Evolutionary conservation across 805 yeast species (phyloP), one percentile per base, ranked within the genome.

Genomic region (Suhomyces vadensis): DNA sequence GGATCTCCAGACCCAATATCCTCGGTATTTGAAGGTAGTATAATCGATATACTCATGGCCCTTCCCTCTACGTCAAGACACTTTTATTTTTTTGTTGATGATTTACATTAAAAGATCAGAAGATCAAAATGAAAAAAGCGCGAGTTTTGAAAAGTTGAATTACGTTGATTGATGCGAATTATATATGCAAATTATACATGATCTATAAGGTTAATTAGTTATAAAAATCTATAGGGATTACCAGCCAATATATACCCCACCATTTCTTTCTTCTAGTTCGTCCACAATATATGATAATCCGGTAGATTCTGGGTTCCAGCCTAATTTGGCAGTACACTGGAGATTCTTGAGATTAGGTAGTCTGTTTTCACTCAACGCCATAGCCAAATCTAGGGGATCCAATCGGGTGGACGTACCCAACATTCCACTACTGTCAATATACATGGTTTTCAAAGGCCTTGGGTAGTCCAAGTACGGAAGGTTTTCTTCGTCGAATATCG

Each of bases 311-410:
- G 83, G 76, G 56, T 85, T 81, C 99, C 99, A 94, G 6, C 97
- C 96, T 27, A 94, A 65, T 60, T 83, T 82, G 13, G 85, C 78
- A 17, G 94, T 83, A 35, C 90, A 75, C 35, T 84, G 71, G 2
- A 94, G 70, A 39, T 76, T 77, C 48, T 75, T 74, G 58, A 94
- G 69, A 31, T 69, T 51, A 0, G 96, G 96, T 13, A 94, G 63
- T 53, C 95, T 69, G 7, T 80, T 83, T 47, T 91, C 97, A 58
- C 80, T 75, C 16, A 91, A 66, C 0, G 97, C 97, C 37, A 90
- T 75, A 0, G 94, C 87, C 46, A 94, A 69, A 61, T 92, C 97
- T 53, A 88, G 85, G 0, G 98, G 96, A 55, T 87, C 88, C 25
- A 94, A 67, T 57, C 88, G 88, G 19, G 83, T 78, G 2, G 89